phyloP scores from a whole-genome alignment of 1,284 basidiomycete species.

The Laetiporus sulphureus region DNA sequence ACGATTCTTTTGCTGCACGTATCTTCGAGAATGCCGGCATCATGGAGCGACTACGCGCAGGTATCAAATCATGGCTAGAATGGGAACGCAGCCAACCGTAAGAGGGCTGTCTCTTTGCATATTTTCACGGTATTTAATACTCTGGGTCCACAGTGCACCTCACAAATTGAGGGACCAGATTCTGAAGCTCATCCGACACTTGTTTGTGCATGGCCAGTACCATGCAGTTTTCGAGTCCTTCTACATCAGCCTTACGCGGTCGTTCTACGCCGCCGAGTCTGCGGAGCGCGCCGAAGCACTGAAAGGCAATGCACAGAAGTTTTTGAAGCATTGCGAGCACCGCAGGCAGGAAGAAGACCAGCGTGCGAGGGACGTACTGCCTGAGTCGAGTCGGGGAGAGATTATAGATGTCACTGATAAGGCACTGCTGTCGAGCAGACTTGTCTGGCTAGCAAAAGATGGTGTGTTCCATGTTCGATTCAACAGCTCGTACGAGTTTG shows the following conservation, averaged over 20 bases:
- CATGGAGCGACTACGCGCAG: slow-evolving; percentile 36
- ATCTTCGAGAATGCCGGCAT: slow-evolving; percentile 49
- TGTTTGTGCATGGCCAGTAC: slow-evolving; percentile 51
- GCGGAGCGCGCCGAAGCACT: slow-evolving; percentile 29
- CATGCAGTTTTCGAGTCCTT: slow-evolving; percentile 43
- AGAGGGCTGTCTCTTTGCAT: slow-evolving; percentile 27
- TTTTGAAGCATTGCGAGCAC: slow-evolving; percentile 43
- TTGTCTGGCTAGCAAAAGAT: slow-evolving; percentile 51
- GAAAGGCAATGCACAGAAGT: slow-evolving; percentile 41
- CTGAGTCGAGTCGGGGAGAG: slow-evolving; percentile 40
- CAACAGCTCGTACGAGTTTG: neutral
- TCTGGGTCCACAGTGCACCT: slow-evolving; percentile 14
- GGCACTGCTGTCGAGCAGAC: slow-evolving; percentile 42
- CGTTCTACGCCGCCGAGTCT: slow-evolving; percentile 52
- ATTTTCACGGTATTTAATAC: neutral
- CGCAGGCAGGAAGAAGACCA: slow-evolving; percentile 51
- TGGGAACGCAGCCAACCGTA: slow-evolving; percentile 50
- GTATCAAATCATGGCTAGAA: slow-evolving; percentile 49
- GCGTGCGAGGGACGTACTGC: slow-evolving; percentile 45
- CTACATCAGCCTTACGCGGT: slow-evolving; percentile 41
- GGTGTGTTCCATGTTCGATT: slow-evolving; percentile 35
- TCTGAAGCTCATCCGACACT: slow-evolving; percentile 42
- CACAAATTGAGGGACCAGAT: slow-evolving; percentile 34
- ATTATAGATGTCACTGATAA: slow-evolving; percentile 46
- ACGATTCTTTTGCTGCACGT: slow-evolving; percentile 37